phyloP scores from a whole-genome alignment of 768 basidiomycete species.

The Pulveroboletus sp. region DNA sequence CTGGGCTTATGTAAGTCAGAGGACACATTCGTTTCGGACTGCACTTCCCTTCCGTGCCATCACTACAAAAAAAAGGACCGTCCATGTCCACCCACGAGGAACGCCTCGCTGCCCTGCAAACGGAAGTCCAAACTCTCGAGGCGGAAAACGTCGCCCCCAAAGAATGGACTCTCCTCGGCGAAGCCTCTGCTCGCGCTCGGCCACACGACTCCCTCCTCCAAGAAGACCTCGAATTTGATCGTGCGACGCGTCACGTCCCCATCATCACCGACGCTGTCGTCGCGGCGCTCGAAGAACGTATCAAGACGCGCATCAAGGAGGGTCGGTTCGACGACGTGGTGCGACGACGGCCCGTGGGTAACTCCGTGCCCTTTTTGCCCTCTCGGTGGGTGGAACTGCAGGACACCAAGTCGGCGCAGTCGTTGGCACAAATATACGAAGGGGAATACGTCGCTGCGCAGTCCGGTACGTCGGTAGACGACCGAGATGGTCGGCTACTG shows the following conservation, averaged over 20 bases:
- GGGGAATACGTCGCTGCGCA: slow-evolving; percentile 78
- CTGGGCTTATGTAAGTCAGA: too few species aligned
- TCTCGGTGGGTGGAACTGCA: slow-evolving; percentile 85
- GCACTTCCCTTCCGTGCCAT: too few species aligned
- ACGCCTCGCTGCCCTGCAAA: slow-evolving; percentile 64
- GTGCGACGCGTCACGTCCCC: slow-evolving; percentile 80
- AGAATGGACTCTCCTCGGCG: slow-evolving; percentile 91
- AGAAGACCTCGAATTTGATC: slow-evolving; percentile 94
- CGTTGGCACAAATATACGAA: slow-evolving; percentile 94
- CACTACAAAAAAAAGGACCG: too few species aligned
- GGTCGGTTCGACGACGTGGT: slow-evolving; percentile 88
- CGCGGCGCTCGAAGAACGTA: slow-evolving; percentile 77
- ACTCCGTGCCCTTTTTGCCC: slow-evolving; percentile 87
- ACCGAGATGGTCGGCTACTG: slow-evolving; percentile 81
- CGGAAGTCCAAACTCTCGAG: slow-evolving; percentile 81
- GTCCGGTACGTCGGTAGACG: slow-evolving; percentile 51
- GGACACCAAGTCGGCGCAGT: slow-evolving; percentile 82
- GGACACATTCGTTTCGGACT: too few species aligned
- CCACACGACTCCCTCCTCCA: slow-evolving; percentile 90
- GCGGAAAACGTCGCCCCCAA: slow-evolving; percentile 83
- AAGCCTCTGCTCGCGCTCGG: slow-evolving; percentile 74
- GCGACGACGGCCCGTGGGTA: slow-evolving; percentile 61
- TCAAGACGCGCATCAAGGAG: slow-evolving; percentile 85
- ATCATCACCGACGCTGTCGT: slow-evolving; percentile 87
- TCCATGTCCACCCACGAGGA: slow-evolving; percentile 51